Percentiles rank a stretch among this genome's conserved stretches.
phyloP scores from a whole-genome alignment of 768 basidiomycete species.

The Panus rudis region DNA sequence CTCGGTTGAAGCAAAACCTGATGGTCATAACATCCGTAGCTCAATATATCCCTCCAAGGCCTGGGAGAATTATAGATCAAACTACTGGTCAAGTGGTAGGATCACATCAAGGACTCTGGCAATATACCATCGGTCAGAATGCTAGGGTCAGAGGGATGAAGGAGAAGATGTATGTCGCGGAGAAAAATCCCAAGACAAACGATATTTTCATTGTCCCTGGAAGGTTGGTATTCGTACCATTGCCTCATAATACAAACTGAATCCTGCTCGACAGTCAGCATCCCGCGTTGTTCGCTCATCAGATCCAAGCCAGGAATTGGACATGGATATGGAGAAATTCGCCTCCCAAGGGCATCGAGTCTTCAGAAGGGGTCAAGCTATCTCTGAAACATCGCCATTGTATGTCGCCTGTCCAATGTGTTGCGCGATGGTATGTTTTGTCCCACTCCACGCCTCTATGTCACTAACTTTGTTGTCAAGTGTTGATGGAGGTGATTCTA shows the following conservation, averaged over 20 bases:
- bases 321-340: slow-evolving; percentile 71
- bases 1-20: neutral
- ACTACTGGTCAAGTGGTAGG: slow-evolving; percentile 48
- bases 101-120: slow-evolving; percentile 72
- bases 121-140: slow-evolving; percentile 80
- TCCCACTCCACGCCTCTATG: neutral
- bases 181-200: slow-evolving; percentile 59
- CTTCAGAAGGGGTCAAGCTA: slow-evolving; percentile 38
- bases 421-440: slow-evolving; percentile 37
- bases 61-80: slow-evolving; percentile 61
- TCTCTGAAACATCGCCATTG: slow-evolving; percentile 65
- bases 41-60: slow-evolving; percentile 64
- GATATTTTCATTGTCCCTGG: slow-evolving; percentile 73
- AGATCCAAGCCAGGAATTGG: slow-evolving; percentile 41
- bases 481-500: slow-evolving; percentile 16
- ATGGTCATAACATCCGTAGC: slow-evolving; percentile 39
- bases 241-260: neutral
- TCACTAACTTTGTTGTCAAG: slow-evolving; percentile 14
- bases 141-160: slow-evolving; percentile 58
- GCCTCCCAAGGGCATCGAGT: slow-evolving; percentile 40
- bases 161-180: slow-evolving; percentile 61
- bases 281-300: slow-evolving; percentile 39
- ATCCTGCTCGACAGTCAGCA: slow-evolving; percentile 41
- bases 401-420: slow-evolving; percentile 49
- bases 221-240: slow-evolving; percentile 33